phyloP scores from a whole-genome alignment of 441 rosid genomes.

The Corymbia calophylla region DNA sequence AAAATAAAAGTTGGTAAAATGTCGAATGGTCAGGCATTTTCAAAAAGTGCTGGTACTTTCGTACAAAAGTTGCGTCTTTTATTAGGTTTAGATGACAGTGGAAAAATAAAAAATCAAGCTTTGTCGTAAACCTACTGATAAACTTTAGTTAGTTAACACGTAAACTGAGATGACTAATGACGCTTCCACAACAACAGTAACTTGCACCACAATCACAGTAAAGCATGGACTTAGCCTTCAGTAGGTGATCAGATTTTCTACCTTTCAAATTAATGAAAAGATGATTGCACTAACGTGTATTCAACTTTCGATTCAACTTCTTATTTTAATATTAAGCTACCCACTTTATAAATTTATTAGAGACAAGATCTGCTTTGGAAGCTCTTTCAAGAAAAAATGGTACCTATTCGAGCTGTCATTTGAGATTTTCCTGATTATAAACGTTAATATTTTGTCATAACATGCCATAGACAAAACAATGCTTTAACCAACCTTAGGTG shows the following conservation, averaged over 20 bases:
- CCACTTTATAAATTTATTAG: neutral
- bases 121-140: neutral
- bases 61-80: too few relatives aligned
- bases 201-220: neutral
- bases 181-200: neutral
- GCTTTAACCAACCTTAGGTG: neutral
- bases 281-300: neutral
- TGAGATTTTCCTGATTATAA: neutral
- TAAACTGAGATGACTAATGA: neutral
- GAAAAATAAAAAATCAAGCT: neutral
- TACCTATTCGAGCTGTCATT: rapidly evolving
- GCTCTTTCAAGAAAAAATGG: neutral
- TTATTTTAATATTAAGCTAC: neutral
- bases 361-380: rapidly evolving
- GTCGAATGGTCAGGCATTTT: too few relatives aligned
- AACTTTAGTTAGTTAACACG: neutral
- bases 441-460: neutral
- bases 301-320: neutral
- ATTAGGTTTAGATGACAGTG: too few relatives aligned
- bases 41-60: too few relatives aligned
- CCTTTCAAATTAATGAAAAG: neutral
- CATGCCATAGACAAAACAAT: rapidly evolving
- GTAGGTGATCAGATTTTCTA: neutral
- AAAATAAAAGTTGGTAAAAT: too few relatives aligned
- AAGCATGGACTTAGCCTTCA: neutral